phyloP scores from a whole-genome alignment of 306 rosid genomes.

The Hippophae rhamnoides region DNA sequence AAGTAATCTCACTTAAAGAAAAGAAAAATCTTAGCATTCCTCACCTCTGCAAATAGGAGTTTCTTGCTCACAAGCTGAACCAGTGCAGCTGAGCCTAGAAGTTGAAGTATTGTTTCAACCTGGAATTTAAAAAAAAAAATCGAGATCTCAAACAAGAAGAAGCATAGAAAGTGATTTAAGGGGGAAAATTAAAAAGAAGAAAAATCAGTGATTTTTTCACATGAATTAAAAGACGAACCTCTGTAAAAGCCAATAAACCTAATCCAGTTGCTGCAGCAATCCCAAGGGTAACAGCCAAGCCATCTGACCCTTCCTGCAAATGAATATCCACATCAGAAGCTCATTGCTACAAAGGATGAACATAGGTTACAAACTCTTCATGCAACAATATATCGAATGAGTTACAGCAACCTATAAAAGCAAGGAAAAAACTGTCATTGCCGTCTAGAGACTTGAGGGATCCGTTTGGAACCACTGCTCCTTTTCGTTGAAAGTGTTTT shows the following conservation, averaged over 20 bases:
- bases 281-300: slow-evolving; percentile 47
- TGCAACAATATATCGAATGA: too few species aligned
- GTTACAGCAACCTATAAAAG: too few species aligned
- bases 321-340: slow-evolving; percentile 15
- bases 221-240: slow-evolving; percentile 37
- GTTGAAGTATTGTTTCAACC: slow-evolving; percentile 84
- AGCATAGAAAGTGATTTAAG: background rate
- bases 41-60: slow-evolving; percentile 80
- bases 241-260: slow-evolving; percentile 58
- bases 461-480: too few species aligned
- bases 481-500: too few species aligned
- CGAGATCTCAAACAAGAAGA: slow-evolving; percentile 3
- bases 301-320: slow-evolving; percentile 58
- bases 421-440: too few species aligned
- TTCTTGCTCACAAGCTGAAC: slow-evolving; percentile 77
- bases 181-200: slow-evolving; percentile 1
- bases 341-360: background rate
- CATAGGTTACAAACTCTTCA: too few species aligned
- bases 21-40: background rate
- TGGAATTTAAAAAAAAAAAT: slow-evolving; percentile 16
- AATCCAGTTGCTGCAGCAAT: slow-evolving; percentile 67
- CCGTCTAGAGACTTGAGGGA: too few species aligned
- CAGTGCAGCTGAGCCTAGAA: slow-evolving; percentile 80
- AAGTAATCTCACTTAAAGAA: too few species aligned
- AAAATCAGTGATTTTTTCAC: background rate